Base-by-base conservation (phyloP, 2,329 filamentous ascomycete genomes). In the Diaporthe vaccinii region DNA sequence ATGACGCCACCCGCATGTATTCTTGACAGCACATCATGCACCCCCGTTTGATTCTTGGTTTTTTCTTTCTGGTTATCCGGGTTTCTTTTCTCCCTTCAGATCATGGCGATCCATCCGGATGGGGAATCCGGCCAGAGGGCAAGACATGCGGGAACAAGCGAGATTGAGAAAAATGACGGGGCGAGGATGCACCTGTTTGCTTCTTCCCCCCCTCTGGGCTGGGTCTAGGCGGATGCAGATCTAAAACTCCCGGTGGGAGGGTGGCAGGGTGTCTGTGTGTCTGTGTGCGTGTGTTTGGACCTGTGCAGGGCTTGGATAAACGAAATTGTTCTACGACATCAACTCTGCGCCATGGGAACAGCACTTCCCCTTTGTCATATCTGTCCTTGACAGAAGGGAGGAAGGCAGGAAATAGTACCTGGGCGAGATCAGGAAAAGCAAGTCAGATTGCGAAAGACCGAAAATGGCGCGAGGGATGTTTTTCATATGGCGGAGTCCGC, bases 61-160 rank as follows among this genome's bases (percentile, higher is more conserved):
- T 55, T 68, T 36, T 34, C 53, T 28, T 59, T 36, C 9, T 36
- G 31, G 12, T 46, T 22, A 14, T 20, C 1, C 9, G 14, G 22
- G 36, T 69, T 31, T 41, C 34, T 55, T 39, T 28, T 55, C 65
- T 68, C 62, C 46, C 65, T 69, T 69, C 49, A 55, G 49, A 69
- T 55, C 49, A 28, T 22, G 65, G n/a, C 31, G 46, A 69, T 41
- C 46, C 34, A 31, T 41, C 65, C 65, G 65, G 49, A 69, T 69
- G 65, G 31, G 65, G 31, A 25, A n/a, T 69, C 65, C 49, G 65
- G 65, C 46, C 46, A 69, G 49, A 55, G 65, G 65, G 65, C 65
- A 69, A 69, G 65, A 69, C 65, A 69, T 41, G 65, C 65, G 65
- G 65, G 65, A 69, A 69, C 65, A 69, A 69, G 65, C 65, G 65